Base-by-base conservation (phyloP, 768 basidiomycete genomes). In the Boletellus sp. region DNA sequence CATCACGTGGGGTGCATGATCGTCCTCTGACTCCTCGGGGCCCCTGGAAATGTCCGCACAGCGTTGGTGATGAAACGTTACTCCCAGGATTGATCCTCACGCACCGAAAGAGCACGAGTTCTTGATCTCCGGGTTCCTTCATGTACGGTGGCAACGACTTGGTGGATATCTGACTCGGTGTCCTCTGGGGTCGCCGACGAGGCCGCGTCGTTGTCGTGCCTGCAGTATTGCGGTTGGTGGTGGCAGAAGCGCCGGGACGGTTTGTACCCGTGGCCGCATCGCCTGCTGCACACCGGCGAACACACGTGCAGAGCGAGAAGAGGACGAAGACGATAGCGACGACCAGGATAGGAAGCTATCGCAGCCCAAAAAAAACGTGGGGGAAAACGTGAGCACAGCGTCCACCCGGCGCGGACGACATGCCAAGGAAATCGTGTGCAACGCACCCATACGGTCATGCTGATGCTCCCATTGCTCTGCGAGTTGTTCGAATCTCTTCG, bases 111-210 rank as follows among this genome's bases (percentile, higher is more conserved):
- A 92, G 80, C 6, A 92, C 90, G 24, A 92, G 74, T 63, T 92
- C 90, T 34, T 84, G 74, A 42, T 90, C 90, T 15, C 88, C 89
- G 0, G 90, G 87, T 52, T 92, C 89, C 67, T 90, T 90, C 72
- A 80, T 87, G 57, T 92, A 92, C 24, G 76, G 79, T 6, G 90
- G 90, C 26, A 92, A 64, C 6, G 85, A 89, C 24, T 77, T 80
- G 8, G 87, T 88, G 6, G 87, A 89, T 45, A 90, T 82, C 64
- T 90, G 87, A 39, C 87, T 90, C 4, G 90, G 85, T 5, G 87
- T 90, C 33, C 86, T 76, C 31, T 75, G 68, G 7, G 71, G 70
- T 43, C 78, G 71, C 22, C 67, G 56, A 17, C 52, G 47, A 8
- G 59, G 22, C 34, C 53, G 47, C 4, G 36, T 22, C 28, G 45